These are phyloP conservation scores for Cercospora sp. DNA, from an alignment of 2,329 filamentous ascomycete species.

Conservation along the genomic window DNA sequence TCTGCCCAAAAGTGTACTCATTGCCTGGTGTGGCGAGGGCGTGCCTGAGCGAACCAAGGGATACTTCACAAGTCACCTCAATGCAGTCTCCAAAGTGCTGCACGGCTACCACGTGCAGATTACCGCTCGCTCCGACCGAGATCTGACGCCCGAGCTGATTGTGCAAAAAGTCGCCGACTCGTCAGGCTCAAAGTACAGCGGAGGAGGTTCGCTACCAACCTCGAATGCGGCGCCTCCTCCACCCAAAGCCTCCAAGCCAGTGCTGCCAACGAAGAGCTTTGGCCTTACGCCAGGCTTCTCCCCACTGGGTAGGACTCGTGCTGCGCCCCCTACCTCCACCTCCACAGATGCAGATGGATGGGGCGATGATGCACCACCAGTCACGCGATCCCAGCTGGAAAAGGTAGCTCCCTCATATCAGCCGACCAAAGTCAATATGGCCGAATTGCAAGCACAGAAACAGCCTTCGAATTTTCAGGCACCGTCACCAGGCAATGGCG, in stretches of 20 bases:
- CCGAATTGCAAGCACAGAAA: conserved; percentile 73
- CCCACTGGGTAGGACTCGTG: conserved; percentile 63
- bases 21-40: conserved; percentile 96
- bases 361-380: conserved; percentile 89
- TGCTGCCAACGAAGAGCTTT: conserved; percentile 72
- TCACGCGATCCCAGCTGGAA: conserved; percentile 82
- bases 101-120: conserved; percentile 98
- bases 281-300: conserved; percentile 59
- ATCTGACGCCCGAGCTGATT: conserved; percentile 83
- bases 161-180: conserved; percentile 92
- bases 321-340: conserved; percentile 53
- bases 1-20: conserved; percentile 87
- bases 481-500: conserved; percentile 47
- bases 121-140: conserved; percentile 85
- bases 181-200: conserved; percentile 90
- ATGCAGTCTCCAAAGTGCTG: conserved; percentile 84
- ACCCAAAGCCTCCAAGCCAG: conserved; percentile 82
- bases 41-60: conserved; percentile 98
- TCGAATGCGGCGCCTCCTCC: conserved; percentile 62
- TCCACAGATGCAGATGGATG: conserved; percentile 80
- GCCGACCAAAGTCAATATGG: conserved; percentile 92
- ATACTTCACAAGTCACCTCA: conserved; percentile 93
- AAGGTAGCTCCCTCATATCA: conserved; percentile 92
- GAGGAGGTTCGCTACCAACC: conserved; percentile 54
- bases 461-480: conserved; percentile 63